phyloP scores from a whole-genome alignment of 257 asterid genomes.

The Mentha longifolia region DNA sequence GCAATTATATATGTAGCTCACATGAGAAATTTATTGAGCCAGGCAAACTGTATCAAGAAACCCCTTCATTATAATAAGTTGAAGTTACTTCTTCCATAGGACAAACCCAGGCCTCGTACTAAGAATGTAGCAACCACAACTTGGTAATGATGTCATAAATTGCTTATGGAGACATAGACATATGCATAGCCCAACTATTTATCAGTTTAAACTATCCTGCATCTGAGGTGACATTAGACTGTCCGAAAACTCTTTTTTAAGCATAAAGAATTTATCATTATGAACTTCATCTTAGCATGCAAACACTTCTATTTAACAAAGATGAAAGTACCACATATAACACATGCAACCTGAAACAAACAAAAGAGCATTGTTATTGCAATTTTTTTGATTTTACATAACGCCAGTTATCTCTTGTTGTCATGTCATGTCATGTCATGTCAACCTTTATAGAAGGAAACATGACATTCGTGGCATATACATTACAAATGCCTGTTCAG shows the following conservation, averaged over 20 bases:
- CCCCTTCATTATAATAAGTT: conserved; percentile 18
- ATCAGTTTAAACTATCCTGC: background rate
- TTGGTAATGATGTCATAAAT: conserved; percentile 1
- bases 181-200: background rate
- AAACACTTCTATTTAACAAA: background rate
- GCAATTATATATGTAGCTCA: conserved; percentile 23
- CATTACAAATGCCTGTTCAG: conserved; percentile 8
- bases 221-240: background rate
- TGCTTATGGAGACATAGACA: conserved; percentile 2
- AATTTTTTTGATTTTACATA: background rate
- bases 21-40: conserved; percentile 19
- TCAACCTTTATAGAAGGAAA: conserved; percentile 15
- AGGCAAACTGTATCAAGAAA: conserved; percentile 9
- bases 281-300: background rate
- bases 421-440: background rate
- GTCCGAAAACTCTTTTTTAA: background rate
- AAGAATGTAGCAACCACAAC: conserved; percentile 4
- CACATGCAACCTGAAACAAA: conserved; percentile 1
- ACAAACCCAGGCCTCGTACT: background rate
- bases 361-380: background rate
- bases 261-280: conserved; percentile 6
- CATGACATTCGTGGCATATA: background rate
- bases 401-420: conserved; percentile 5
- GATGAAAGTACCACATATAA: background rate
- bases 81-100: background rate